These are phyloP conservation scores for Chaetoceros tenuissimus DNA, from an alignment of 108 stramenopile genomes.

Conservation along the genomic window DNA sequence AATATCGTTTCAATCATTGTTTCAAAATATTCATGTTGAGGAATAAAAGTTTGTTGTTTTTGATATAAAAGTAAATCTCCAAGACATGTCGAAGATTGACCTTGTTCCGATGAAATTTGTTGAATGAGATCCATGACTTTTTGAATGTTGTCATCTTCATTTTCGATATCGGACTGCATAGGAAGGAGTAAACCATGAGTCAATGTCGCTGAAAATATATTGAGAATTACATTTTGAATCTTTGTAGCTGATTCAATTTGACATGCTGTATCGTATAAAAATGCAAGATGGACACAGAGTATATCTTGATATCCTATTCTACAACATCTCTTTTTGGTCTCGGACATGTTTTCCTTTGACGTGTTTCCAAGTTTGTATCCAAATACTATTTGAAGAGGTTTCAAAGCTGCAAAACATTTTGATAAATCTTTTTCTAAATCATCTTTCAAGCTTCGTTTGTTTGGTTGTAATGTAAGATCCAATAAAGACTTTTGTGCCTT, in stretches of 20 bases:
- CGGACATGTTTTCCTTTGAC: too few species aligned
- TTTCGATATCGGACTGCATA: background rate
- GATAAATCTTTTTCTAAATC: background rate
- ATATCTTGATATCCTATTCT: background rate
- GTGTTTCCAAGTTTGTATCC: too few species aligned
- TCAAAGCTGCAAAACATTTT: background rate
- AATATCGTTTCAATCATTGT: slow-evolving; percentile 3
- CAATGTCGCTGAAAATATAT: background rate
- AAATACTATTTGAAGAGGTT: too few species aligned
- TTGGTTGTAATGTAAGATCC: background rate
- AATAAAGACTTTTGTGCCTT: background rate
- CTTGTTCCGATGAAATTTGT: background rate
- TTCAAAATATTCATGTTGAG: slow-evolving; percentile 14
- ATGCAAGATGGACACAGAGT: background rate
- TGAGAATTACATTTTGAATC: background rate
- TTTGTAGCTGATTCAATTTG: background rate
- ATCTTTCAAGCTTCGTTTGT: background rate
- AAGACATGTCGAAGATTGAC: slow-evolving; percentile 11
- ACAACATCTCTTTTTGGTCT: background rate
- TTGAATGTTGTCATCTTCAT: background rate
- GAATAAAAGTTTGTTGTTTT: background rate
- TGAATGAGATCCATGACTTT: background rate
- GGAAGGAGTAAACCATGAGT: background rate
- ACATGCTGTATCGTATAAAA: background rate
- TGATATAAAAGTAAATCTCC: slow-evolving; percentile 29